phyloP scores from a whole-genome alignment of 192 early-diverging fungal species.

The Dissophora ornata region DNA sequence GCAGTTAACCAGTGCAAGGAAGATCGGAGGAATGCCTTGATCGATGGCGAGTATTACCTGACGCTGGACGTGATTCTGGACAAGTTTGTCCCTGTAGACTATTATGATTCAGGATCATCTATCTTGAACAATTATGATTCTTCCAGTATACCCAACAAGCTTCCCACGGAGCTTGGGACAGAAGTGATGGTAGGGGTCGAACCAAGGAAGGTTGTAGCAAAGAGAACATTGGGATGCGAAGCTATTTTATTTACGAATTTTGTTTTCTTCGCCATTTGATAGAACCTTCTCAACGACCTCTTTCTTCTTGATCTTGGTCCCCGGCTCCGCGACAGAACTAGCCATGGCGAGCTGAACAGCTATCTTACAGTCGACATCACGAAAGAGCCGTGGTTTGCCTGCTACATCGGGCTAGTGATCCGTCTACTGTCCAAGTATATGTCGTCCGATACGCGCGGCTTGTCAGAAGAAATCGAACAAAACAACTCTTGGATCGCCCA shows the following conservation, averaged over 20 bases:
- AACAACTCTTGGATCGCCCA: constrained; percentile 3
- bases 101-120: background rate
- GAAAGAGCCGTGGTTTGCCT: constrained; percentile 26
- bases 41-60: constrained; percentile 47
- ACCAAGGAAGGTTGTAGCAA: background rate
- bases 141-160: constrained; percentile 10
- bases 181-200: constrained; percentile 11
- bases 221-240: background rate
- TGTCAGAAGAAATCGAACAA: background rate
- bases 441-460: no score
- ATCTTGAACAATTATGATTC: background rate
- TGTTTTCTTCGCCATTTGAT: background rate
- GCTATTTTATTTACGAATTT: background rate
- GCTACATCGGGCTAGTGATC: constrained; percentile 16
- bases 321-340: constrained; percentile 36
- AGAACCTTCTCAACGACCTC: constrained; percentile 36
- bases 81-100: constrained; percentile 23
- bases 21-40: constrained; percentile 30
- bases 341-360: constrained; percentile 39
- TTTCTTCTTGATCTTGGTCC: constrained; percentile 24
- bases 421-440: constrained; percentile 11
- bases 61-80: constrained; percentile 42
- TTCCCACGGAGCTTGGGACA: constrained; percentile 5
- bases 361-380: constrained; percentile 21
- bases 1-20: constrained; percentile 33